Base-by-base conservation (phyloP, 345 rosid species). In the Populus simonii region DNA sequence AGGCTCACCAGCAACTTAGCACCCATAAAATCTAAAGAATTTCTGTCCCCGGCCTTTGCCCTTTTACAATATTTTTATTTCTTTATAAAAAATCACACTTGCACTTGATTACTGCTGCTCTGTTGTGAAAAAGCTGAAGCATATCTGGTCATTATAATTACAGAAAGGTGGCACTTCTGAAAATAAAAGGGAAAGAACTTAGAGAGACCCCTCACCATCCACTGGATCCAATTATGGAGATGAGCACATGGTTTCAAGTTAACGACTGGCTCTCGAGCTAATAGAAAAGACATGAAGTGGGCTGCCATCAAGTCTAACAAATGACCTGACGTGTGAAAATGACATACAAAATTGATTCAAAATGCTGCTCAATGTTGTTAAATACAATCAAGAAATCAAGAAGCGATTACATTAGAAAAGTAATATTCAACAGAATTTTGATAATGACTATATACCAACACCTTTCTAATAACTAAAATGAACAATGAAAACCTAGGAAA, bases 1-100 rank as follows among this genome's bases (percentile, higher is more conserved):
- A 70, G 55, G 55, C 41, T n/a, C 36, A 27, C 66, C 16, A 8
- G 66, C 59, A 59, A 22, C 1, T 0, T 45, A 4, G 20, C 29
- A 23, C 41, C 77, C 75, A 22, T 70, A 61, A 65, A 75, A 61
- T 71, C 68, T 43, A 27, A 66, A 38, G 57, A 74, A 43, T 71
- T 29, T 78, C 18, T 80, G 80, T 67, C 79, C 29, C 79, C 77
- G 16, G n/a, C 31, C 38, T 16, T 27, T 23, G 33, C 29, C 68
- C 68, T 11, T 10, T 11, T 43, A 43, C 47, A 0, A 2, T 43
- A 43, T 43, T 43, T 10, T 43, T 43, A 43, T 43, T 43, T 43
- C 1, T 10, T 43, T 0, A 3, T 43, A 43, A 43, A 43, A 4
- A 12, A 47, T 47, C 17, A 47, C 53, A 12, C 18, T 4, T 15